These are phyloP conservation scores for Paecilomyces sp. DNA, from an alignment of 2,329 filamentous ascomycete species.

Conservation along the genomic window DNA sequence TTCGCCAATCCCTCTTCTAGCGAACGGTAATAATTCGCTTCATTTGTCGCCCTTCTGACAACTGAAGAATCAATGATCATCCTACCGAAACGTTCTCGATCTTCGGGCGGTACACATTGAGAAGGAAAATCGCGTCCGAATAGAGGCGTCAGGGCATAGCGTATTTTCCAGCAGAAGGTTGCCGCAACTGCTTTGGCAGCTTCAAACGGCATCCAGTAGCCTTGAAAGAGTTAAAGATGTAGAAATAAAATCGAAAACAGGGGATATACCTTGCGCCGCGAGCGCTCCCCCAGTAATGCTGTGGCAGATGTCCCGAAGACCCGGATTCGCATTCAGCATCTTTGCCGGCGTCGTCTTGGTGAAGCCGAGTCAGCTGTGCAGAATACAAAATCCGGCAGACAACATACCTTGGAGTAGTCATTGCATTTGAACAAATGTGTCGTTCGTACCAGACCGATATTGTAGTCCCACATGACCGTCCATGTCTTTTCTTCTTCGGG, in stretches of 20 bases:
- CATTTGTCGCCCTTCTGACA: slow-evolving; percentile 44
- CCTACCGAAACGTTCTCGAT: slow-evolving; percentile 52
- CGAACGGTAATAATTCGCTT: slow-evolving; percentile 23
- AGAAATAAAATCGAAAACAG: not conserved
- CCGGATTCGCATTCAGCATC: slow-evolving; percentile 69
- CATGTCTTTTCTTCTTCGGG: slow-evolving; percentile 61
- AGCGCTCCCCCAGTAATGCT: slow-evolving; percentile 93
- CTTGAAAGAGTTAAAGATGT: slow-evolving; percentile 38
- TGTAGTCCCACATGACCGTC: slow-evolving; percentile 94
- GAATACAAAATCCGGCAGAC: not conserved
- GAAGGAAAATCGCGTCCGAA: slow-evolving; percentile 78
- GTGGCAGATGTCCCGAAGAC: slow-evolving; percentile 81
- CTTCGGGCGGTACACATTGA: slow-evolving; percentile 59
- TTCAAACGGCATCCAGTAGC: slow-evolving; percentile 92
- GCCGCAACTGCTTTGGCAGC: slow-evolving; percentile 81
- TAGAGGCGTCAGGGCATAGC: slow-evolving; percentile 78
- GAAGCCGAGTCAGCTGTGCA: not conserved
- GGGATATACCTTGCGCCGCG: slow-evolving; percentile 73
- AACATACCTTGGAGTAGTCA: slow-evolving; percentile 72
- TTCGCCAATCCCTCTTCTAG: slow-evolving; percentile 16
- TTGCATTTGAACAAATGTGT: slow-evolving; percentile 92
- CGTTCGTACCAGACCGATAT: slow-evolving; percentile 85
- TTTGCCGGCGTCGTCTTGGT: slow-evolving; percentile 77
- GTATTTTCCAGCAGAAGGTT: slow-evolving; percentile 81
- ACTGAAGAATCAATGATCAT: slow-evolving; percentile 59